phyloP scores from a whole-genome alignment of 768 basidiomycete genomes.

The Kwoniella pini region DNA sequence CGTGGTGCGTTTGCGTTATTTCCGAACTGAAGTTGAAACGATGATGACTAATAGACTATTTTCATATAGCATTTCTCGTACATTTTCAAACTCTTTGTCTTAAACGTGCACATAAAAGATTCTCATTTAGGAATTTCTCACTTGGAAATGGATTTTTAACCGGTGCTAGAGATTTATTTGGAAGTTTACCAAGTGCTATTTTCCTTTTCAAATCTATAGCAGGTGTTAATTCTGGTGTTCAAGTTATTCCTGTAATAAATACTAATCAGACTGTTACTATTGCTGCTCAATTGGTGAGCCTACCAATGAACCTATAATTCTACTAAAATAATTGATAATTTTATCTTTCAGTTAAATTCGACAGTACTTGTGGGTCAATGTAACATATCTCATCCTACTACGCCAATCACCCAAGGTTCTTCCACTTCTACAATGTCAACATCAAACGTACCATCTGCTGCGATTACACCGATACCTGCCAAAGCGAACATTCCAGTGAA shows the following conservation, averaged over 20 bases:
- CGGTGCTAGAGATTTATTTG: conserved; percentile 84
- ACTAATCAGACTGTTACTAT: conserved; percentile 94
- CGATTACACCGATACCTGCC: conserved; percentile 21
- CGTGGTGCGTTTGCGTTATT: conserved; percentile 61
- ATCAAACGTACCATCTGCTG: conserved; percentile 4
- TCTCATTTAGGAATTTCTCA: conserved; percentile 82
- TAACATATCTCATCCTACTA: conserved; percentile 81
- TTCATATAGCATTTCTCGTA: conserved; percentile 77
- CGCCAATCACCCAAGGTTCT: not conserved
- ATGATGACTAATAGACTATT: no score
- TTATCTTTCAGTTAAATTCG: conserved; percentile 62
- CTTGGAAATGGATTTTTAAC: conserved; percentile 91
- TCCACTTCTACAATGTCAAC: not conserved
- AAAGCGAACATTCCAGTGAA: not conserved
- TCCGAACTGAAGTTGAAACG: not conserved
- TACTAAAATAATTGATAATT: not conserved
- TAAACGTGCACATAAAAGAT: conserved; percentile 87
- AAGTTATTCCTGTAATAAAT: conserved; percentile 85
- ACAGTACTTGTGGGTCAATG: conserved; percentile 83
- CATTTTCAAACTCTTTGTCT: conserved; percentile 86
- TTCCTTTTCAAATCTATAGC: conserved; percentile 92
- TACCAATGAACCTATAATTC: not conserved
- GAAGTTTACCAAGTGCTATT: conserved; percentile 88
- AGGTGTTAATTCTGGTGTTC: conserved; percentile 68
- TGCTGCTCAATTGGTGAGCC: conserved; percentile 73